Evolutionary conservation across 2,329 filamentous ascomycete species (phyloP).

Genomic region (Parastagonospora nodorum): DNA sequence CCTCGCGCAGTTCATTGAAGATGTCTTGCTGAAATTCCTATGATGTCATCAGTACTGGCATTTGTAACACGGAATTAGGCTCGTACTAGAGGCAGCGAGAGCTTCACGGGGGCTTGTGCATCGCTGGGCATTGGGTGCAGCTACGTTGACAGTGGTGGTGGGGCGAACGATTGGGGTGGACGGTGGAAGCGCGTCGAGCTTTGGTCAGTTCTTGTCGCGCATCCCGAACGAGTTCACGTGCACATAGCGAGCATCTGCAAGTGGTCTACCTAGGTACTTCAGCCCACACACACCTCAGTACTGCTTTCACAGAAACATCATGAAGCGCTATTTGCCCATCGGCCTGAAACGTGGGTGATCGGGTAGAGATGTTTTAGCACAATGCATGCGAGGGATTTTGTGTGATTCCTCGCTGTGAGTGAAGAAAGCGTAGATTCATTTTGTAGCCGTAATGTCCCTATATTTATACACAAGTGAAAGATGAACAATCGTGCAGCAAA

Average conservation of each 20-base stretch:
- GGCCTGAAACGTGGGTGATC: too few species aligned
- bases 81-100: conserved; percentile 73
- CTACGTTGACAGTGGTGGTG: conserved; percentile 18
- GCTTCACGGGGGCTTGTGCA: conserved; percentile 68
- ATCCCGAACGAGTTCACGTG: conserved; percentile 38
- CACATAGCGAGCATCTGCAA: too few species aligned
- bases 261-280: too few species aligned
- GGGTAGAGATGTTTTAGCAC: too few species aligned
- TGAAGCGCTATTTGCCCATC: too few species aligned
- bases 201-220: conserved; percentile 3
- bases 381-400: too few species aligned
- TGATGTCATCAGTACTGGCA: conserved; percentile 28
- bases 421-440: conserved; percentile 21
- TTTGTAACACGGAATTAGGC: not conserved
- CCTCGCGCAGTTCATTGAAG: conserved; percentile 71
- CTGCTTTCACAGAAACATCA: not conserved
- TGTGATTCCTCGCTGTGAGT: not conserved
- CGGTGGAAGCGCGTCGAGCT: conserved; percentile 20
- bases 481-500: conserved; percentile 1
- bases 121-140: conserved; percentile 45
- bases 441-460: conserved; percentile 16
- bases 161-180: conserved; percentile 18
- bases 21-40: conserved; percentile 91
- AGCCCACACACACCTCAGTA: not conserved
- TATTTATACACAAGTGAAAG: not conserved